A percentile compares a stretch with the other conserved stretches of the same genome.
phyloP scores from a whole-genome alignment of 495 filamentous ascomycete species.

The Podospora pseudocomata region DNA sequence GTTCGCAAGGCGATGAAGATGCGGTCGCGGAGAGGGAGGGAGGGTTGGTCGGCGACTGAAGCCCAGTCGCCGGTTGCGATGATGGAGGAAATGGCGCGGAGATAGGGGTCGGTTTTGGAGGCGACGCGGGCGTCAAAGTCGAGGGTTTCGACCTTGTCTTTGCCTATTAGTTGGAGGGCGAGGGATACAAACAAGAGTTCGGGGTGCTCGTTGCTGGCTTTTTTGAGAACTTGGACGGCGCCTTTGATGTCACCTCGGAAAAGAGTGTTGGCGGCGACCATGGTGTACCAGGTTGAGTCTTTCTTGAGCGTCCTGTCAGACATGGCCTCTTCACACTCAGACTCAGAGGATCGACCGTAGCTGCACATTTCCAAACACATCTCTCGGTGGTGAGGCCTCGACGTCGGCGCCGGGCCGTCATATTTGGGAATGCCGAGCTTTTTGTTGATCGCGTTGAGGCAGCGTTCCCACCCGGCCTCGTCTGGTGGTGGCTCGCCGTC shows the following conservation, averaged over 20 bases:
- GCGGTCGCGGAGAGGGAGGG: conserved; percentile 80
- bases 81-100: conserved; percentile 86
- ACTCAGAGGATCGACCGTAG: conserved; percentile 56
- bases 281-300: conserved; percentile 69
- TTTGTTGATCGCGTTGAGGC: conserved; percentile 45
- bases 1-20: conserved; percentile 82
- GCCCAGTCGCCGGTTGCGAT: conserved; percentile 87
- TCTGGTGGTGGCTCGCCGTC: conserved; percentile 41
- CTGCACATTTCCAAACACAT: conserved; percentile 76
- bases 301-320: conserved; percentile 51
- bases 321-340: conserved; percentile 50
- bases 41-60: conserved; percentile 72
- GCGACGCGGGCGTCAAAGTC: conserved; percentile 47
- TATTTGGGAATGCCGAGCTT: conserved; percentile 40
- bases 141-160: conserved; percentile 37
- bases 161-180: conserved; percentile 49
- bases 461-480: conserved; percentile 46
- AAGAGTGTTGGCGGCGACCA: conserved; percentile 72
- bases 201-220: conserved; percentile 45
- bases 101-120: conserved; percentile 70
- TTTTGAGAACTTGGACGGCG: conserved; percentile 50
- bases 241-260: conserved; percentile 65
- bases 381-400: conserved; percentile 68
- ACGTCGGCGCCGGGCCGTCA: conserved; percentile 50
- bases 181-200: conserved; percentile 52